Conservation (phyloP, 2,329 filamentous ascomycete species). For the Botrytis byssoidea region DNA sequence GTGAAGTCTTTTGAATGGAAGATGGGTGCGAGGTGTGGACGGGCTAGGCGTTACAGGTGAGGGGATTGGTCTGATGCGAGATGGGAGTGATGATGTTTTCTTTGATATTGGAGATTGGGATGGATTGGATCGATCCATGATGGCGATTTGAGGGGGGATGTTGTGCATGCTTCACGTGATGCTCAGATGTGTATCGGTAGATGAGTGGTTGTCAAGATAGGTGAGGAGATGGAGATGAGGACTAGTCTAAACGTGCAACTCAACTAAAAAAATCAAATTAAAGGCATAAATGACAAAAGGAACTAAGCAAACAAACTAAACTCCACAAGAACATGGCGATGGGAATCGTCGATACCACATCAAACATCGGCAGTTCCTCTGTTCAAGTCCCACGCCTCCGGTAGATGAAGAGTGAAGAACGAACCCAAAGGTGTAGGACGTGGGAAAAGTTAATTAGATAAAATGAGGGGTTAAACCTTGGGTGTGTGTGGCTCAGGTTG, state of each 20-base stretch:
- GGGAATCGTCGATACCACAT: not conserved
- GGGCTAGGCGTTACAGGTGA: not conserved
- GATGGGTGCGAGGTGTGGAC: not conserved
- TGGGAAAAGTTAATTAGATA: not conserved
- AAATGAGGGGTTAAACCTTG: conserved; percentile 7
- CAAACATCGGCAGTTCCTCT: not conserved
- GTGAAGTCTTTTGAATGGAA: not conserved
- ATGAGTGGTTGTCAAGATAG: too few relatives aligned
- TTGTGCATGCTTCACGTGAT: not conserved
- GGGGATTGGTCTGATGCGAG: not conserved
- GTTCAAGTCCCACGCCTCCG: not conserved
- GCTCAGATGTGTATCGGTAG: not conserved
- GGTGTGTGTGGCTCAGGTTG: not conserved
- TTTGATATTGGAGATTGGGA: not conserved
- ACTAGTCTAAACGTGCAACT: not conserved
- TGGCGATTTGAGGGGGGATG: not conserved
- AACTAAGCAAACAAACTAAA: not conserved
- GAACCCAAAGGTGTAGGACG: not conserved
- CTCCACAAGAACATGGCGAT: not conserved
- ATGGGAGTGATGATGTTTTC: not conserved
- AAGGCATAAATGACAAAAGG: not conserved
- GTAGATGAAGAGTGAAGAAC: conserved; percentile 2
- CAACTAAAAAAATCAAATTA: not conserved
- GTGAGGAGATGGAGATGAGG: too few relatives aligned
- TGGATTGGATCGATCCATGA: not conserved